Conservation (phyloP, 768 basidiomycete species). For the Rhodosporidiobolus odoratus region DNA sequence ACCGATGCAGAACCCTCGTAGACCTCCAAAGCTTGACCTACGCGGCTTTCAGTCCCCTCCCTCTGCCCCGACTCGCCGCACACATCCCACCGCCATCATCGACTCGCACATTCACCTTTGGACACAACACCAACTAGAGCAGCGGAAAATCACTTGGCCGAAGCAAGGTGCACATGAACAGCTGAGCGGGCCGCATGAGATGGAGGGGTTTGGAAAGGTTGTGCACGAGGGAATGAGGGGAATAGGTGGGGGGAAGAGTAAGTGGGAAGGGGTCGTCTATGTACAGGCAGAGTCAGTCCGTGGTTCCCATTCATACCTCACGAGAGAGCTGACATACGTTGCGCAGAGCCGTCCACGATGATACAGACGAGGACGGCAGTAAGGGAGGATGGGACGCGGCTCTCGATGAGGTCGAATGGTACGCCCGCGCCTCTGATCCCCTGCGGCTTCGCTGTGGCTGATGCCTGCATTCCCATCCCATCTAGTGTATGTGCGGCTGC, state of each 20-base stretch:
- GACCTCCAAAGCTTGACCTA: conserved; percentile 26
- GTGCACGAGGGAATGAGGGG: background rate
- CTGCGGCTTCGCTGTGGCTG: background rate
- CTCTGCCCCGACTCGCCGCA: background rate
- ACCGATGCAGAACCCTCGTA: conserved; percentile 2
- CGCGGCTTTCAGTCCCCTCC: conserved; percentile 15
- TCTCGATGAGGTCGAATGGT: conserved; percentile 27
- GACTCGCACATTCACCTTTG: conserved; percentile 24
- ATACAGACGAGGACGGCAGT: conserved; percentile 14
- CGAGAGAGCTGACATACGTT: background rate
- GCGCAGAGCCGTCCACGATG: conserved; percentile 14
- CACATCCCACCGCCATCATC: background rate
- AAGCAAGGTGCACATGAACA: background rate
- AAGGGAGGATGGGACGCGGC: conserved; percentile 33
- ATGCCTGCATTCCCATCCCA: too few relatives aligned
- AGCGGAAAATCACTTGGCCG: conserved; percentile 1
- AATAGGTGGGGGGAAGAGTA: background rate
- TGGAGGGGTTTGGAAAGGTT: background rate
- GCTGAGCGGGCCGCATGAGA: conserved; percentile 18
- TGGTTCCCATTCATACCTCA: background rate
- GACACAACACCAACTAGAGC: background rate
- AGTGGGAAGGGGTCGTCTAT: conserved; percentile 12
- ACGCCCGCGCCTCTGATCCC: background rate
- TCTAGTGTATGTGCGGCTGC: conserved; percentile 21
- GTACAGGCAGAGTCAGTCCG: conserved; percentile 30